phyloP scores from a whole-genome alignment of 257 asterid genomes.

The Solanum megistacrolobum region DNA sequence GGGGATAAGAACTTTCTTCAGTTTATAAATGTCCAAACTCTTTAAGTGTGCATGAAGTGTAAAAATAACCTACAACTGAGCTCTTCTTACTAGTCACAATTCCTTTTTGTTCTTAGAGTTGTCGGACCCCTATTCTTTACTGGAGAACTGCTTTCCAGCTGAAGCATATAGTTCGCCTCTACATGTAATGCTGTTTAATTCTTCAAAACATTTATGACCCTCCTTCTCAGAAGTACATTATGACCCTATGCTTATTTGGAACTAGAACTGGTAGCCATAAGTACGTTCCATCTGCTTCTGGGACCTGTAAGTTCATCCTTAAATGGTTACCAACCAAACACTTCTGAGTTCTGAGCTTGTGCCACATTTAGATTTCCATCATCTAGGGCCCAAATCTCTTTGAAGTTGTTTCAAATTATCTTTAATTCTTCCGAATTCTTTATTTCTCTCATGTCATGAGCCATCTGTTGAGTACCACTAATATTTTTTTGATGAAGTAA shows the following conservation, averaged over 20 bases:
- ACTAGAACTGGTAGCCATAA: not conserved
- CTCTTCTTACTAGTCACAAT: not conserved
- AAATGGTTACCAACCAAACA: not conserved
- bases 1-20: not conserved
- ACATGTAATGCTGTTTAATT: not conserved
- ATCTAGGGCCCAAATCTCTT: not conserved
- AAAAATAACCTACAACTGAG: not conserved
- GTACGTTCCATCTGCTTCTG: not conserved
- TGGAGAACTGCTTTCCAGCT: not conserved
- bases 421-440: not conserved
- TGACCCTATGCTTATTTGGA: not conserved
- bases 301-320: not conserved
- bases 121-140: not conserved
- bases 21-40: not conserved
- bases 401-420: not conserved
- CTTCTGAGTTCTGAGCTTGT: not conserved
- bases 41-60: not conserved
- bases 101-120: not conserved
- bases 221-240: not conserved
- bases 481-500: too few relatives aligned
- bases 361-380: not conserved
- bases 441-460: not conserved
- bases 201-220: not conserved
- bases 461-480: not conserved
- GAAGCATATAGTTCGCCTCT: not conserved